Conservation (phyloP, 2,329 filamentous ascomycete genomes). For the Arachnomyces sp. region DNA sequence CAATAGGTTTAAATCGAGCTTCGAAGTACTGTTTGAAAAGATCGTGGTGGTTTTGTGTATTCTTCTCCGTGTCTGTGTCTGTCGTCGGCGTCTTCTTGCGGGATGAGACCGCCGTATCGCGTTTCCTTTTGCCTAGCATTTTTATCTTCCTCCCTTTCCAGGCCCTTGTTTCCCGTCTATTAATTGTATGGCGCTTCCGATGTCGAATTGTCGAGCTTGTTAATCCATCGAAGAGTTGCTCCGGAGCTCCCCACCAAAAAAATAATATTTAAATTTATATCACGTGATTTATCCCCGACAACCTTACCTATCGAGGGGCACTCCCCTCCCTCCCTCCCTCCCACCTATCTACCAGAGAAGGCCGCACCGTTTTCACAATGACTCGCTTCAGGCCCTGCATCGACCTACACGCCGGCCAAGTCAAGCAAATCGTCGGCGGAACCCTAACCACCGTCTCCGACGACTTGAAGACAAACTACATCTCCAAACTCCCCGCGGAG, state of each 20-base stretch:
- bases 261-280: slow-evolving; percentile 1
- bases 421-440: slow-evolving; percentile 97
- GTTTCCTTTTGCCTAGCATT: slow-evolving; percentile 44
- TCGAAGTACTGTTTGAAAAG: slow-evolving; percentile 83
- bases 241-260: not conserved
- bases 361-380: too few relatives aligned
- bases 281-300: not conserved
- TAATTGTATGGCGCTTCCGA: not conserved
- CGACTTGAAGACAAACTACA: slow-evolving; percentile 81
- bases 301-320: too few relatives aligned
- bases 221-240: not conserved
- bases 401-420: slow-evolving; percentile 91
- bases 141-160: slow-evolving; percentile 8
- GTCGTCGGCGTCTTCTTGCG: slow-evolving; percentile 15
- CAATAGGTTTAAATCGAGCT: slow-evolving; percentile 72
- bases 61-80: slow-evolving; percentile 17
- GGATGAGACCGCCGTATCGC: slow-evolving; percentile 29
- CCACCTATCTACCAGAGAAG: too few relatives aligned
- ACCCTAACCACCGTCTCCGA: slow-evolving; percentile 65
- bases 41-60: slow-evolving; percentile 55
- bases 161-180: not conserved
- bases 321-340: too few relatives aligned
- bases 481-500: slow-evolving; percentile 72
- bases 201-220: not conserved
- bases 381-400: slow-evolving; percentile 94